phyloP scores from a whole-genome alignment of 1,284 basidiomycete genomes.

The Agaricales sp. region DNA sequence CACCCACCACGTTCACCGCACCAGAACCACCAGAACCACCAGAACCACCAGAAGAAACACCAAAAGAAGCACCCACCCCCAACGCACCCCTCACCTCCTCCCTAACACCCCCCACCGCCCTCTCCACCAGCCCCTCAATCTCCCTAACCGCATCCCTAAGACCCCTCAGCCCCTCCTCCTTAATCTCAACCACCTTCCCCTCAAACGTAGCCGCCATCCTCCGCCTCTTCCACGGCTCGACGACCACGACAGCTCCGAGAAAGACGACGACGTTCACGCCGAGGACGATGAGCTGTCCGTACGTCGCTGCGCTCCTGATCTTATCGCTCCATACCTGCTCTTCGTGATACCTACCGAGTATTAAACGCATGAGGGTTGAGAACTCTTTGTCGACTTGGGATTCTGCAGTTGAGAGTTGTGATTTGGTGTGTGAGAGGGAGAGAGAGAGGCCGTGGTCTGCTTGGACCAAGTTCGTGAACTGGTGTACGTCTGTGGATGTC shows the following conservation, averaged over 20 bases:
- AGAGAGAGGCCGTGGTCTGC: slow-evolving; percentile 81
- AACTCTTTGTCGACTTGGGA: slow-evolving; percentile 77
- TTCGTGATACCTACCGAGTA: slow-evolving; percentile 87
- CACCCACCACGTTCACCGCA: no score
- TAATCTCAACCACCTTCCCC: slow-evolving; percentile 71
- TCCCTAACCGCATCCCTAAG: slow-evolving; percentile 37
- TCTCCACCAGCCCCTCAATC: slow-evolving; percentile 39
- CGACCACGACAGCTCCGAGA: slow-evolving; percentile 74
- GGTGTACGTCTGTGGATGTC: slow-evolving; percentile 72
- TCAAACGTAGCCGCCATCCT: slow-evolving; percentile 82
- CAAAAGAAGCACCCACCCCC: not conserved
- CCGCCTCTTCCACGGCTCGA: slow-evolving; percentile 90
- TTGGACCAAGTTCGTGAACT: slow-evolving; percentile 81
- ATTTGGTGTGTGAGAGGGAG: slow-evolving; percentile 62
- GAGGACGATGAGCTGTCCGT: slow-evolving; percentile 76
- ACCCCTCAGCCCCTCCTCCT: slow-evolving; percentile 38
- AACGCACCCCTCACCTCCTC: slow-evolving; percentile 1
- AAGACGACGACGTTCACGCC: slow-evolving; percentile 85
- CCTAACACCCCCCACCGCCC: slow-evolving; percentile 10
- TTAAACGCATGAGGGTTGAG: slow-evolving; percentile 74
- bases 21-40: no score
- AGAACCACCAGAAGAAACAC: no score
- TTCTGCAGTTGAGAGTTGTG: slow-evolving; percentile 56
- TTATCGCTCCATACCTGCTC: slow-evolving; percentile 98
- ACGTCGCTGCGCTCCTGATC: slow-evolving; percentile 86